Percentiles rank a stretch among this genome's conserved stretches.
phyloP scores from a whole-genome alignment of 1,139 yeast species.

The Geotrichum carabidarum region DNA sequence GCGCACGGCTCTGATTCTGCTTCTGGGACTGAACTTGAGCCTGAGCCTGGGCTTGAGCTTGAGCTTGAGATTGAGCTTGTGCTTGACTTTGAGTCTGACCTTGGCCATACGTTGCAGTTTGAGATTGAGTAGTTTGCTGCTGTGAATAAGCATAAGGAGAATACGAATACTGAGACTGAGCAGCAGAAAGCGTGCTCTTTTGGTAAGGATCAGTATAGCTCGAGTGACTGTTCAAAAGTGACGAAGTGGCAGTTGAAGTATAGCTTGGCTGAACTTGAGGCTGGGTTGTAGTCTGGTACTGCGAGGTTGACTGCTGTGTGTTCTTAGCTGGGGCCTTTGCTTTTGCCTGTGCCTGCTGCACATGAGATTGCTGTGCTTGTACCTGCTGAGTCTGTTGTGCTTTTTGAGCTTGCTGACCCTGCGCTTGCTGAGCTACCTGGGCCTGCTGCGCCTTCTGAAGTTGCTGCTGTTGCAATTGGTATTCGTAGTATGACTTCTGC shows the following conservation, averaged over 20 bases:
- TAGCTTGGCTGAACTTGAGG: not conserved
- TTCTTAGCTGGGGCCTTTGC: not conserved
- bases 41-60: conserved; percentile 3
- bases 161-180: conserved; percentile 1
- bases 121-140: not conserved
- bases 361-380: not conserved
- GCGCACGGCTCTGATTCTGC: not conserved
- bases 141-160: not conserved
- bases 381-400: not conserved
- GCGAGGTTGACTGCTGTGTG: not conserved
- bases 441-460: conserved; percentile 4
- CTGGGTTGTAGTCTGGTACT: not conserved
- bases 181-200: not conserved
- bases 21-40: not conserved
- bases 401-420: not conserved
- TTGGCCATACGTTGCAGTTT: not conserved
- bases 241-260: not conserved
- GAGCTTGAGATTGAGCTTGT: conserved; percentile 1
- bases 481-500: not conserved
- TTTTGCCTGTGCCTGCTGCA: not conserved
- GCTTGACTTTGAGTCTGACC: not conserved
- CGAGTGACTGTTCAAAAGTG: not conserved
- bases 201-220: not conserved
- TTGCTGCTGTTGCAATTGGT: conserved; percentile 11
- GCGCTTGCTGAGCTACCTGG: not conserved